phyloP scores from a whole-genome alignment of 225 moss, liverwort and hornwort species.

The Marchantia polymorpha region DNA sequence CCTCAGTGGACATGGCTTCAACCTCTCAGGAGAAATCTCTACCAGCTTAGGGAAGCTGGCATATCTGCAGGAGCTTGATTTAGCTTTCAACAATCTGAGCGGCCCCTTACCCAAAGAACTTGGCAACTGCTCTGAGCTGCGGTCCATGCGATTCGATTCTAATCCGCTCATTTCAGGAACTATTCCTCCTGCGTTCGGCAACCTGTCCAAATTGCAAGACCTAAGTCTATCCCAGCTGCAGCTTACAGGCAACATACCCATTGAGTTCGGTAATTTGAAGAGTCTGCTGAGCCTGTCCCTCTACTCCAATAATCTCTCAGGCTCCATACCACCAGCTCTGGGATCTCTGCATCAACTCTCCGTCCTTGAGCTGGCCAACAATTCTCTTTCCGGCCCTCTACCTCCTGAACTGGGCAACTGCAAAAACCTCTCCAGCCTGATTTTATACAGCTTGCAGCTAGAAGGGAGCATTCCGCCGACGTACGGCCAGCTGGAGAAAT shows the following conservation, averaged over 20 bases:
- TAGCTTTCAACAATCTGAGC: slow-evolving; percentile 34
- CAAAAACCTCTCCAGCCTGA: too few species aligned
- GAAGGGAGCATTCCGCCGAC: too few species aligned
- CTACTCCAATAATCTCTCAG: neutral
- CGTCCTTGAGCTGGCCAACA: neutral
- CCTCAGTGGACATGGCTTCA: neutral
- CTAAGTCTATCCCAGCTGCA: neutral
- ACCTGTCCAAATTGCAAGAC: slow-evolving; percentile 29
- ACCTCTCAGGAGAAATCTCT: slow-evolving; percentile 53
- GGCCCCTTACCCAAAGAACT: slow-evolving; percentile 31
- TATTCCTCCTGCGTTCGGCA: slow-evolving; percentile 48
- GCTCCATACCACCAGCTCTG: neutral
- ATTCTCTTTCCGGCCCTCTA: slow-evolving; percentile 1
- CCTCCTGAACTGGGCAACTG: neutral
- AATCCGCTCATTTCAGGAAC: slow-evolving; percentile 33
- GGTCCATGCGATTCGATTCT: neutral
- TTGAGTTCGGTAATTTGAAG: neutral
- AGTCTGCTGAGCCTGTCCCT: neutral
- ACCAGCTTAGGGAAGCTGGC: slow-evolving; percentile 50
- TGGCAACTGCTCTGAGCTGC: slow-evolving; percentile 24
- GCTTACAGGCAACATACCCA: slow-evolving; percentile 3
- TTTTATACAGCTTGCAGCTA: too few species aligned
- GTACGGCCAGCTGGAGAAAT: too few species aligned
- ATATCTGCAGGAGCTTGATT: slow-evolving; percentile 37
- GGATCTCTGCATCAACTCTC: neutral